Evolutionary conservation across 169 alveolate species (phyloP).

Genomic region (Cryptosporidium felis): DNA sequence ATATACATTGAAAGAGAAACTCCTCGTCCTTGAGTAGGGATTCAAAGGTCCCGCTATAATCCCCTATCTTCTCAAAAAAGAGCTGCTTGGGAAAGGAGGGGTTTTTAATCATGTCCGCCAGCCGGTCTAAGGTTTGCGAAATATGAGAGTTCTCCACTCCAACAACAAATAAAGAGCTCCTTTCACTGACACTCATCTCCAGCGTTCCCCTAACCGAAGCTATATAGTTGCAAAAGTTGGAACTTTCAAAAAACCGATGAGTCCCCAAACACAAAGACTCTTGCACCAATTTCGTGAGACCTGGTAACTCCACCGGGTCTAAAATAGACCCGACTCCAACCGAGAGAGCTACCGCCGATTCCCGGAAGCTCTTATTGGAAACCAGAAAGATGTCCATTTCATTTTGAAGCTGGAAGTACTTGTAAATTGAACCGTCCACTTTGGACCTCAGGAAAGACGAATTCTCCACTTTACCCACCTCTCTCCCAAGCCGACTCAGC

Average conservation of each 20-base stretch:
- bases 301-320: constrained; percentile 8
- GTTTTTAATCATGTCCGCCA: constrained; percentile 1
- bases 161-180: not conserved
- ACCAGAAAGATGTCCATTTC: not conserved
- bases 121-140: not conserved
- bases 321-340: constrained; percentile 40
- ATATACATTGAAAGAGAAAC: not conserved
- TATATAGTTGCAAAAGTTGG: constrained; percentile 1
- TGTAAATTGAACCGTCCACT: not conserved
- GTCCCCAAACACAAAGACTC: constrained; percentile 9
- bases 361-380: not conserved
- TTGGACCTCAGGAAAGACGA: constrained; percentile 4
- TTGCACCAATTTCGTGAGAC: constrained; percentile 4
- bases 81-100: constrained; percentile 7
- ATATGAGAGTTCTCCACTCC: not conserved
- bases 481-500: not conserved
- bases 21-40: not conserved
- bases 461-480: not conserved
- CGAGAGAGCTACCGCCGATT: constrained; percentile 8
- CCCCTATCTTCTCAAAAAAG: not conserved
- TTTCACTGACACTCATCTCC: not conserved
- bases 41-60: constrained; percentile 6
- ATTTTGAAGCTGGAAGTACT: not conserved
- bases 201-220: not conserved
- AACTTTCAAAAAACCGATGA: not conserved